Evolutionary conservation across 768 basidiomycete species (phyloP).

Genomic region (Hemileccinum rubropunctum): DNA sequence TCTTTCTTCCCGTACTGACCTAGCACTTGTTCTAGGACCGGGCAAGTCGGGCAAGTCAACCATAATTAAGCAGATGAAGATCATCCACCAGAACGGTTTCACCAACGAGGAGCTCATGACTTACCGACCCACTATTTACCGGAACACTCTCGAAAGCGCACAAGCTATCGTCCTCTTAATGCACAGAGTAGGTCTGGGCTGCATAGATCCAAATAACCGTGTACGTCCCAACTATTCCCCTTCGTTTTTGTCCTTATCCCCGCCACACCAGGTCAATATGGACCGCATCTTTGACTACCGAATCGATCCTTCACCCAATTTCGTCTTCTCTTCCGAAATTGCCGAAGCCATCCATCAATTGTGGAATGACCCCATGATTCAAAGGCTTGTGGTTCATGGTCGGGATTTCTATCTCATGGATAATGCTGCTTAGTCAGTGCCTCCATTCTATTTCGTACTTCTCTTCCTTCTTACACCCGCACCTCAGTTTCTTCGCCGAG

Average conservation of each 20-base stretch:
- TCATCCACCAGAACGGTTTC: slow-evolving; percentile 93
- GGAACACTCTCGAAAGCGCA: slow-evolving; percentile 85
- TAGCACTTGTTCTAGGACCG: slow-evolving; percentile 54
- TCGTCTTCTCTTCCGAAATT: slow-evolving; percentile 58
- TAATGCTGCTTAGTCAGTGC: slow-evolving; percentile 77
- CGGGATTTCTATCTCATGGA: slow-evolving; percentile 94
- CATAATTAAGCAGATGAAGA: slow-evolving; percentile 99
- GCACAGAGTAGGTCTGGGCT: slow-evolving; percentile 82
- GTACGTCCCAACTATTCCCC: slow-evolving; percentile 12
- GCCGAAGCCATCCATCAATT: slow-evolving; percentile 66
- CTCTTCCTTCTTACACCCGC: not conserved
- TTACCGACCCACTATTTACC: slow-evolving; percentile 77
- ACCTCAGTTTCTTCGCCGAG: slow-evolving; percentile 75
- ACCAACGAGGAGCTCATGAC: slow-evolving; percentile 70
- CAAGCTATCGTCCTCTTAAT: slow-evolving; percentile 84
- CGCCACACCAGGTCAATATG: slow-evolving; percentile 38
- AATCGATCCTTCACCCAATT: slow-evolving; percentile 39
- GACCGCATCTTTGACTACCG: slow-evolving; percentile 63
- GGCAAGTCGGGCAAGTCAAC: slow-evolving; percentile 95
- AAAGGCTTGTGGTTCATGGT: slow-evolving; percentile 49
- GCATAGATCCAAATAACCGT: slow-evolving; percentile 62
- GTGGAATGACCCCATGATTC: slow-evolving; percentile 66
- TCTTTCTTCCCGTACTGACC: slow-evolving; percentile 5
- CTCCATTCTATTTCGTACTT: not conserved
- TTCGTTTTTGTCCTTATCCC: not conserved